Base-by-base conservation (phyloP, 345 rosid species). In the Eucalyptus urophylla region DNA sequence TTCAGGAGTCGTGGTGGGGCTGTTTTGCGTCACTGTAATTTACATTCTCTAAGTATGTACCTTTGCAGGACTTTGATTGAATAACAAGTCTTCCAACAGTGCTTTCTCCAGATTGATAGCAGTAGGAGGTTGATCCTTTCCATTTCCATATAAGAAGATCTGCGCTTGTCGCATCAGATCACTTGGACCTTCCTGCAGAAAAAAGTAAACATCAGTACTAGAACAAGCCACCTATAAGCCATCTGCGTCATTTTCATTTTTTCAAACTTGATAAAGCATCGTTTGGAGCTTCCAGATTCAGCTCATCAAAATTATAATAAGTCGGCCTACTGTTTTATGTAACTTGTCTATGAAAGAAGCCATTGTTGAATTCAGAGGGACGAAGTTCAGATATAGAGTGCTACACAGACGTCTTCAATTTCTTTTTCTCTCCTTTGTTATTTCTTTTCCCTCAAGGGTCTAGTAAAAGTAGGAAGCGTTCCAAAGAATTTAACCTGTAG, bases 31-130 rank as follows among this genome's bases (percentile, higher is more conserved):
- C 83, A 6, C 83, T 37, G 47, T 24, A 19, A 7, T 49, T 31
- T 19, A 43, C 22, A 25, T 8, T 56, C 44, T 51, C 87, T 86
- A 47, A 25, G 54, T 86, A 33, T 43, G 5, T 90, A 92, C 95
- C 93, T 93, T 94, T 80, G 92, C 49, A 16, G 95, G 89, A 91
- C 89, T 88, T 62, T 43, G 93, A 88, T 94, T 90, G 86, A 94
- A 94, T 81, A 93, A 67, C 53, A 88, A 89, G 62, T 94, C 94
- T 87, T 87, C 87, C 43, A 88, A 83, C 12, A 91, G 69, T 47
- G 92, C 24, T 56, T 89, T 91, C 88, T 93, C 90, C 25, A 93
- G 92, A 29, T 91, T 86, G 65, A 94, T 93, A 13, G 94, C 92
- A 50, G 95, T 93, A 27, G 95, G 94, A 80, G 92, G 92, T 24